Evolutionary conservation across 371 early-diverging fungal genomes (phyloP).

Genomic region (Coemansia sp.): DNA sequence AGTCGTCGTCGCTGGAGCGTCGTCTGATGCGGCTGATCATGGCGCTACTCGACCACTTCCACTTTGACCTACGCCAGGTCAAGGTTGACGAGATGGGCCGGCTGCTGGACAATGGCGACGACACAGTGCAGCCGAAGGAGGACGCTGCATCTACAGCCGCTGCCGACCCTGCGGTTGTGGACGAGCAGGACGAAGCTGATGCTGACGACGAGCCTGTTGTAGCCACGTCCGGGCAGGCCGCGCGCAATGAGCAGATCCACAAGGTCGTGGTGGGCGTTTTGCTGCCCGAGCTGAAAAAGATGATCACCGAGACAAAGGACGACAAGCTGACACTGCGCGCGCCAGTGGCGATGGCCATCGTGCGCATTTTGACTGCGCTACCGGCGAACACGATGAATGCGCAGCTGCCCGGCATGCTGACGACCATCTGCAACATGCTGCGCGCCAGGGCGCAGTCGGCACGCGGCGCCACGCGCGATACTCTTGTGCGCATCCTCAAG

Average conservation of each 20-base stretch:
- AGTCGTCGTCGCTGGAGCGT: constrained; percentile 70
- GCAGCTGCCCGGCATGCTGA: constrained; percentile 84
- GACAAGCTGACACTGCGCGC: constrained; percentile 76
- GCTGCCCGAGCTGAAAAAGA: constrained; percentile 76
- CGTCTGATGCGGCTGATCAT: constrained; percentile 75
- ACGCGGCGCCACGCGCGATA: constrained; percentile 83
- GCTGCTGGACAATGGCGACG: constrained; percentile 14
- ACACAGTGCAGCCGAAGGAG: background rate
- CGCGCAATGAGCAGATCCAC: constrained; percentile 63
- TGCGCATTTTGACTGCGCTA: constrained; percentile 74
- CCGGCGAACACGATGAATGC: constrained; percentile 72
- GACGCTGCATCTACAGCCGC: background rate
- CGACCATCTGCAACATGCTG: constrained; percentile 82
- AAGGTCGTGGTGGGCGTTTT: constrained; percentile 66
- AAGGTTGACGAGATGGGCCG: constrained; percentile 46
- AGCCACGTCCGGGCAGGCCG: constrained; percentile 7
- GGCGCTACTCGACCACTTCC: constrained; percentile 84
- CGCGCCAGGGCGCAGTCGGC: constrained; percentile 79
- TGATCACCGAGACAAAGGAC: constrained; percentile 67
- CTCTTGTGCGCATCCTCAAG: constrained; percentile 79
- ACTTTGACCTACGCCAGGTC: constrained; percentile 74
- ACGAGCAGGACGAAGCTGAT: constrained; percentile 18
- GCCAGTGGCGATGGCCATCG: constrained; percentile 84
- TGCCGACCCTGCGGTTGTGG: constrained; percentile 24
- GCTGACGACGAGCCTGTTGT: constrained; percentile 35